These are phyloP conservation scores for Aspergillus japonicus DNA, from an alignment of 2,329 filamentous ascomycete species.

Conservation along the genomic window DNA sequence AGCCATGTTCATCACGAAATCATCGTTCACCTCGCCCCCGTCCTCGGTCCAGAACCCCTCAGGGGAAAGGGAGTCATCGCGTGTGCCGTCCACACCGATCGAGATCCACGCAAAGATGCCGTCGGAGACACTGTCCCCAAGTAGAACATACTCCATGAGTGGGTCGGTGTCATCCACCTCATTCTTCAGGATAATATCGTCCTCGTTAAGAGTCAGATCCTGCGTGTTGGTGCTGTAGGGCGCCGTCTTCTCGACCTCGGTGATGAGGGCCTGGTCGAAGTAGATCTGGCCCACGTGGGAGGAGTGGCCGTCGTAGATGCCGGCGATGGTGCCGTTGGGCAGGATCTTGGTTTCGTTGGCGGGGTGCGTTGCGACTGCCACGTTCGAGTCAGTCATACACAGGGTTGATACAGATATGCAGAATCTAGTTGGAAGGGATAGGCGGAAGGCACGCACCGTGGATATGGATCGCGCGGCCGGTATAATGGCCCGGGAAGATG, in stretches of 20 bases:
- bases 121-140: constrained; percentile 48
- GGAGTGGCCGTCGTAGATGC: constrained; percentile 35
- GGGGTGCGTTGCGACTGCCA: constrained; percentile 37
- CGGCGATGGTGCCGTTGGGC: constrained; percentile 43
- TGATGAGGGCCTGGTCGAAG: constrained; percentile 53
- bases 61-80: too few relatives aligned
- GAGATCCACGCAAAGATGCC: too few relatives aligned
- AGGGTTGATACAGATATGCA: too few relatives aligned
- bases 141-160: constrained; percentile 54
- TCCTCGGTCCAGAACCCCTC: too few relatives aligned
- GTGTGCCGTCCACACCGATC: constrained; percentile 36
- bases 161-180: constrained; percentile 52
- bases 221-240: constrained; percentile 26
- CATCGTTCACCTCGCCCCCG: too few relatives aligned
- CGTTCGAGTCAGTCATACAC: too few relatives aligned
- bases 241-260: constrained; percentile 48
- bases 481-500: constrained; percentile 42
- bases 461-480: constrained; percentile 44
- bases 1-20: too few relatives aligned
- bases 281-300: constrained; percentile 62
- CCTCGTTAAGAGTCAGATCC: constrained; percentile 38
- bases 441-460: constrained; percentile 25
- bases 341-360: constrained; percentile 24
- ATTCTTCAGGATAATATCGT: constrained; percentile 48
- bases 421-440: too few relatives aligned